Conservation (phyloP, 73 alveolate species). For the Stentor coeruleus region DNA sequence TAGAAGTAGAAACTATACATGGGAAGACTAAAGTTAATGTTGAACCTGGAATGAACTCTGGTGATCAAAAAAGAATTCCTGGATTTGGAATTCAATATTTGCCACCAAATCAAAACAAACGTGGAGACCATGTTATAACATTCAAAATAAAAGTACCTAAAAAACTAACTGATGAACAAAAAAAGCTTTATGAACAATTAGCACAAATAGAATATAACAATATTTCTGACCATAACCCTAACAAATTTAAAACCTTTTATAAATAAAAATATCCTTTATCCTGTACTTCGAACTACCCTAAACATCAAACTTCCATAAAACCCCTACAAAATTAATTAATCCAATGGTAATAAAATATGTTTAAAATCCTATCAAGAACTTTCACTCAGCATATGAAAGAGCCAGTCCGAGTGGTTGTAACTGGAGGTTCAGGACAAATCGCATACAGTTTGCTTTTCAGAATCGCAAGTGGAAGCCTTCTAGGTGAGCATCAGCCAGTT, state of each 20-base stretch:
- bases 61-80: conserved; percentile 53
- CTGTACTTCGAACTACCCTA: too few species aligned
- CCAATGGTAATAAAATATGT: too few species aligned
- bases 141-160: conserved; percentile 55
- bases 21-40: conserved; percentile 64
- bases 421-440: conserved; percentile 91
- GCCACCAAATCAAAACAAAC: conserved; percentile 47
- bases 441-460: conserved; percentile 71
- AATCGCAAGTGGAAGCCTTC: conserved; percentile 58
- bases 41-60: conserved; percentile 71
- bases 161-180: not conserved
- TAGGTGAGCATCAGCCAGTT: conserved; percentile 51
- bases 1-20: conserved; percentile 64
- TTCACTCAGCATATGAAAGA: too few species aligned
- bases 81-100: conserved; percentile 55
- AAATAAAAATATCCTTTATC: too few species aligned
- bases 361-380: too few species aligned
- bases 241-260: too few species aligned
- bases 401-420: conserved; percentile 76
- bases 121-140: conserved; percentile 54
- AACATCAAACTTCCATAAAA: too few species aligned
- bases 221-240: not conserved
- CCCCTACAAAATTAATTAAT: too few species aligned
- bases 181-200: conserved; percentile 7
- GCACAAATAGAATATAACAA: conserved; percentile 5